phyloP scores from a whole-genome alignment of 306 rosid genomes.

The Trifolium subterraneum region DNA sequence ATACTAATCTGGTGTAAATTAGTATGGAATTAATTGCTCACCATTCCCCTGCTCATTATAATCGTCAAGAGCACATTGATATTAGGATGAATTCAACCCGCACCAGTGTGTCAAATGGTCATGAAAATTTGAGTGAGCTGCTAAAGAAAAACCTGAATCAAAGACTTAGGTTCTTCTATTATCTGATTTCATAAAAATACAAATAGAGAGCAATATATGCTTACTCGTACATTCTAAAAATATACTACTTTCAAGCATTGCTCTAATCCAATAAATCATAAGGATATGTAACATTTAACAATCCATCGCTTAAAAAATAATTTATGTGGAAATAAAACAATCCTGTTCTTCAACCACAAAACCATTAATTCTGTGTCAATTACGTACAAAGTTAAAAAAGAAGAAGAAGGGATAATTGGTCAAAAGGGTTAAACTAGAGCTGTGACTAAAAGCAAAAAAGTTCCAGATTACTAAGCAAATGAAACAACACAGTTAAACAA shows the following conservation, averaged over 20 bases:
- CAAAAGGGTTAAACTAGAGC: not conserved
- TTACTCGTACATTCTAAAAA: not conserved
- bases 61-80: not conserved
- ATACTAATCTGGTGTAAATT: not conserved
- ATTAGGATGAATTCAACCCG: not conserved
- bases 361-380: too few relatives aligned
- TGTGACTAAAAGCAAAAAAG: not conserved
- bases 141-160: not conserved
- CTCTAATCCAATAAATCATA: not conserved
- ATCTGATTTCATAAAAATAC: not conserved
- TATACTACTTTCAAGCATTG: not conserved
- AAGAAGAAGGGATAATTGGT: not conserved
- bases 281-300: not conserved
- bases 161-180: not conserved
- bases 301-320: constrained; percentile 8
- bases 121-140: not conserved
- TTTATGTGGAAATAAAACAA: not conserved
- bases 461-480: constrained; percentile 2
- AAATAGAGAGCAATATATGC: not conserved
- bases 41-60: not conserved
- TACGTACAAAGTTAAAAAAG: too few relatives aligned
- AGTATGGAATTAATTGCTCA: not conserved
- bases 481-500: not conserved
- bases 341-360: not conserved
- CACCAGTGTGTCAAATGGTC: not conserved